Conservation (phyloP, 2,329 filamentous ascomycete genomes). For the Pseudocercospora pini-densiflorae region DNA sequence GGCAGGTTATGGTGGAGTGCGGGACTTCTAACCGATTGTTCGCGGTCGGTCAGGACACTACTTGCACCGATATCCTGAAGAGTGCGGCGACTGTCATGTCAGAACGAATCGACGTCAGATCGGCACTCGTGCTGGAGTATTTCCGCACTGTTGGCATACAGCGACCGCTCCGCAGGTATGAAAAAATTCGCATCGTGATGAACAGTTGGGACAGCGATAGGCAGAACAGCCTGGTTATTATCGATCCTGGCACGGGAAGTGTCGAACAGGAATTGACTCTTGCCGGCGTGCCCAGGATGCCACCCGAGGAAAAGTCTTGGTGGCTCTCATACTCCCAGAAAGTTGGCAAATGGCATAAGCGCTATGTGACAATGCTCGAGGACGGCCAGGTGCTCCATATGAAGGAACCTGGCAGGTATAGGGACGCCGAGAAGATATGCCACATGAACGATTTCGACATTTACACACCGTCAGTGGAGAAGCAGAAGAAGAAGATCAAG, state of each 20-base stretch:
- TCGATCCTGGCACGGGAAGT: slow-evolving; percentile 57
- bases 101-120: slow-evolving; percentile 66
- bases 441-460: slow-evolving; percentile 93
- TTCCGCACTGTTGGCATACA: slow-evolving; percentile 79
- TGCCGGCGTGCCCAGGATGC: slow-evolving; percentile 64
- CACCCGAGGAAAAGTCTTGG: slow-evolving; percentile 69
- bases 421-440: slow-evolving; percentile 73
- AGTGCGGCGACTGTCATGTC: slow-evolving; percentile 67
- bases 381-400: slow-evolving; percentile 74
- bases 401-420: slow-evolving; percentile 70
- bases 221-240: slow-evolving; percentile 74
- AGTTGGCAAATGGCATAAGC: slow-evolving; percentile 86
- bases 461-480: slow-evolving; percentile 73
- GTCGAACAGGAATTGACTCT: slow-evolving; percentile 68
- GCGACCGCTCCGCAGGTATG: slow-evolving; percentile 81
- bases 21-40: slow-evolving; percentile 70
- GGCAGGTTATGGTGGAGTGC: slow-evolving; percentile 76
- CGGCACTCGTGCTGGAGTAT: slow-evolving; percentile 75
- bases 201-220: slow-evolving; percentile 89
- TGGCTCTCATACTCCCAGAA: slow-evolving; percentile 80
- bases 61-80: slow-evolving; percentile 71
- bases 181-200: slow-evolving; percentile 83
- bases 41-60: slow-evolving; percentile 76
- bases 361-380: slow-evolving; percentile 72
- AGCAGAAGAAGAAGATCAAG: slow-evolving; percentile 72